Base-by-base conservation (phyloP, 2,329 filamentous ascomycete species). In the Trichoderma oligosporum region DNA sequence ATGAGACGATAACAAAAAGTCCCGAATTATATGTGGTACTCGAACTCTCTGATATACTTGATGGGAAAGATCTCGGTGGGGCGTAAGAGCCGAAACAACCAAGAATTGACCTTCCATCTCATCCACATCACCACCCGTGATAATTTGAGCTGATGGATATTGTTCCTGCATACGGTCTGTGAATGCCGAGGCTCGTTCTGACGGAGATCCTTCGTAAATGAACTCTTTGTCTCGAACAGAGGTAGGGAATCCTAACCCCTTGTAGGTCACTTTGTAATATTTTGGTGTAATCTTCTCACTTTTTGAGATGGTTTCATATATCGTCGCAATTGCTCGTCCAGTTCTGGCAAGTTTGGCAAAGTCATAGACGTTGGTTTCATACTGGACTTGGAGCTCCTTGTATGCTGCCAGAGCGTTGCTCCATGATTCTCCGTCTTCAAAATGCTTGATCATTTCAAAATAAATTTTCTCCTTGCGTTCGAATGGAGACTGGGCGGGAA, bases 401-500 rank as follows among this genome's bases (percentile, higher is more conserved):
- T 99, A 97, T 3, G 90, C 90, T 5, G 85, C 82, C 39, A 99
- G 76, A 1, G 92, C 93, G 70, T 89, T 89, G 66, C 89, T 88
- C 93, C 93, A 97, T 0, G 91, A 91, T 68, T 91, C 87, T n/a
- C 91, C 92, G 60, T 95, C 91, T 68, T 97, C 93, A 62, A 94
- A 97, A 69, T 93, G 82, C 71, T 92, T 91, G 70, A 97, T 96
- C 81, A 97, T 96, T 63, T 91, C 84, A 66, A 97, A 95, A 73
- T 95, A 97, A 48, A 97, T 82, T 35, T 85, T 82, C 72, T 97
- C 94, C 70, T 96, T 96, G 36, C 93, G 86, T 65, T 97, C 93
- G 66, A 97, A 97, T 1, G 89, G 84, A 0, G 87, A 87, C 70
- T 97, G 93, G 8, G 86, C 81, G 0, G 90, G 89, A 69, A 95